Base-by-base conservation (phyloP, 2,329 filamentous ascomycete genomes). In the Monosporascus ibericus region DNA sequence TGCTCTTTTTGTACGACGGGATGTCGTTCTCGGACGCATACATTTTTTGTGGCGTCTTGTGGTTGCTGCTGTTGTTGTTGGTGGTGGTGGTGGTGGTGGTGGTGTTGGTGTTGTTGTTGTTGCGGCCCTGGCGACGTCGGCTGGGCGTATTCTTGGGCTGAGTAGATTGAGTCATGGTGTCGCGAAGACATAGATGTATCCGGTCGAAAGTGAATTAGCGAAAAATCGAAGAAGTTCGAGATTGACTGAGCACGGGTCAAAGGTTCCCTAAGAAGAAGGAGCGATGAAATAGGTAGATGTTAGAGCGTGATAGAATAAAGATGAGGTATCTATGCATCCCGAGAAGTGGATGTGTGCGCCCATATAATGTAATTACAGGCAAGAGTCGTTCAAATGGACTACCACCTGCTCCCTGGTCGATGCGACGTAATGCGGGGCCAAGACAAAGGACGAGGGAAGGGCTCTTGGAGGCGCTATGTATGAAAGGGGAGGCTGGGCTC, bases 11-110 rank as follows among this genome's bases (percentile, higher is more conserved):
- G 57, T 66, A 70, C 57, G 56, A 67, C 44, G 64, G 68, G 58
- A 70, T 67, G 60, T 84, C 81, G 60, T 78, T 82, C 64, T 84
- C 81, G 3, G 81, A 84, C 24, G 77, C 80, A 60, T 83, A 82
- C n/a, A 73, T 75, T 65, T 79, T 82, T 54, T 75, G 75, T 11
- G 74, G 62, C 6, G 42, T 30, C 7, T 25, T 46, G 20, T 15
- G 11, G 18, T 65, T 62, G 50, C 66, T 59, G 57, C 61, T 64
- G 58, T 73, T 65, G n/a, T 65, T 27, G 18, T 65, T 62, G 49
- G 66, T 68, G 42, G 68, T 59, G 57, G 68, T 59, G 57, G 60
- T 64, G 58, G 73, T 65, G 57, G 60, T 64, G 58, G 73, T 65
- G 42, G 68, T 59, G 57, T 60, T 64, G 18, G 66, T 61, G 50